Evolutionary conservation across 768 basidiomycete species (phyloP).

Genomic region (Tylopilus balloui): DNA sequence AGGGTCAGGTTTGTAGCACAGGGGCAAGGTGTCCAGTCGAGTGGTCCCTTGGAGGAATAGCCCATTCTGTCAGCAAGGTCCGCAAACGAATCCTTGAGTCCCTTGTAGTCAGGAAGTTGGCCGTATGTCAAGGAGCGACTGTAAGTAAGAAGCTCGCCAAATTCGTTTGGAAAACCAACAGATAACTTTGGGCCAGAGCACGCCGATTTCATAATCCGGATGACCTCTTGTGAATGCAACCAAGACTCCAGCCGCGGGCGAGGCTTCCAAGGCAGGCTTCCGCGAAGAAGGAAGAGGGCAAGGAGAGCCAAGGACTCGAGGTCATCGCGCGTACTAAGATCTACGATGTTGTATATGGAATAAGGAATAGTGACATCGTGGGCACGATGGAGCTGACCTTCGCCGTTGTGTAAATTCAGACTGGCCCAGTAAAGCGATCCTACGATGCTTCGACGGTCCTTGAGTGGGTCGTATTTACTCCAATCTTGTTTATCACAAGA

Average conservation of each 20-base stretch:
- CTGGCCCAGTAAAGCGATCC: conserved; percentile 3
- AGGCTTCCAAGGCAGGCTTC: conserved; percentile 2
- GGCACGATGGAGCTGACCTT: neutral
- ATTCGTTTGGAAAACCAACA: neutral
- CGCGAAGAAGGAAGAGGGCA: conserved; percentile 1
- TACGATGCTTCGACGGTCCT: neutral
- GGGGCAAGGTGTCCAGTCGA: conserved; percentile 6
- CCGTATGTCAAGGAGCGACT: conserved; percentile 1
- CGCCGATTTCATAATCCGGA: conserved; percentile 1
- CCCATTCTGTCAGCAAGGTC: neutral
- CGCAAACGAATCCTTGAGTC: neutral
- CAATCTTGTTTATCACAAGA: neutral
- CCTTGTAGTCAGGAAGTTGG: conserved; percentile 2
- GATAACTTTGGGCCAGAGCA: neutral
- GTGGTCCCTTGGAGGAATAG: neutral
- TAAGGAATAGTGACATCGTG: neutral
- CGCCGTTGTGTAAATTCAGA: conserved; percentile 2
- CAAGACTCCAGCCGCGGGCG: neutral
- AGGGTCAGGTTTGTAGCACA: neutral
- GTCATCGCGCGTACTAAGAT: conserved; percentile 1
- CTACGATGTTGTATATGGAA: neutral
- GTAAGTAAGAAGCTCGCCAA: conserved; percentile 1
- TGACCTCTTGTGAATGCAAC: neutral
- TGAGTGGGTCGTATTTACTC: neutral
- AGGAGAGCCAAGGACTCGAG: neutral